Conservation (phyloP, 1,139 yeast species). For the Suzukiozyma palmioleophila region DNA sequence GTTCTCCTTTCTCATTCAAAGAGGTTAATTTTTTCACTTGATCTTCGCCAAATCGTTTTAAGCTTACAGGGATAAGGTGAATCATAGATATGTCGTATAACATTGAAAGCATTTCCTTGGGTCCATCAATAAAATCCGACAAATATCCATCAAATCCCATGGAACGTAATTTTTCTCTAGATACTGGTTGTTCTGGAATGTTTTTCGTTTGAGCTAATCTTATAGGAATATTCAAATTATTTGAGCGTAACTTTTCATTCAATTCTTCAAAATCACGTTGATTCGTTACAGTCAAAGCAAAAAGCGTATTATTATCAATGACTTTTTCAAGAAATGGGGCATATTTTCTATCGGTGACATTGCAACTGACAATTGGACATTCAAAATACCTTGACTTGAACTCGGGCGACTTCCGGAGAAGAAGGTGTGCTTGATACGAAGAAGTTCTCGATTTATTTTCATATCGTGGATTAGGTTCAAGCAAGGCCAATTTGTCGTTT, state of each 20-base stretch:
- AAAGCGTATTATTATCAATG: slow-evolving; percentile 48
- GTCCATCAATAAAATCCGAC: slow-evolving; percentile 70
- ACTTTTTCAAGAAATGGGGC: slow-evolving; percentile 58
- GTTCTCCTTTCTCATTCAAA: slow-evolving; percentile 31
- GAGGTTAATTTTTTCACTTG: slow-evolving; percentile 37
- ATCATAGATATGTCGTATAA: slow-evolving; percentile 57
- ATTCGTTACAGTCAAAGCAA: slow-evolving; percentile 42
- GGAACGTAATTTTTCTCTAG: slow-evolving; percentile 29
- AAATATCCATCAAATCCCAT: slow-evolving; percentile 80
- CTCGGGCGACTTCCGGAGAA: slow-evolving; percentile 24
- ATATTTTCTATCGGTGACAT: slow-evolving; percentile 43
- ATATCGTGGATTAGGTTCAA: slow-evolving; percentile 25
- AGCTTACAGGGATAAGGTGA: slow-evolving; percentile 62
- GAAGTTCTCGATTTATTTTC: slow-evolving; percentile 24
- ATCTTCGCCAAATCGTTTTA: slow-evolving; percentile 32
- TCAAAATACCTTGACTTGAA: slow-evolving; percentile 50
- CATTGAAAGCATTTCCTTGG: slow-evolving; percentile 69
- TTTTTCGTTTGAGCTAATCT: slow-evolving; percentile 20
- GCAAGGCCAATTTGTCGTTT: slow-evolving; percentile 48
- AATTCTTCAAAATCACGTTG: slow-evolving; percentile 17
- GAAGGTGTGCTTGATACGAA: slow-evolving; percentile 28
- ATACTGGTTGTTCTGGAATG: slow-evolving; percentile 12
- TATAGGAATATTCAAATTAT: slow-evolving; percentile 36
- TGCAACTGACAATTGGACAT: slow-evolving; percentile 72
- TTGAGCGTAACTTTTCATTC: slow-evolving; percentile 12